These are phyloP conservation scores for Fusarium floridanum DNA, from an alignment of 2,329 filamentous ascomycete species.

Conservation along the genomic window DNA sequence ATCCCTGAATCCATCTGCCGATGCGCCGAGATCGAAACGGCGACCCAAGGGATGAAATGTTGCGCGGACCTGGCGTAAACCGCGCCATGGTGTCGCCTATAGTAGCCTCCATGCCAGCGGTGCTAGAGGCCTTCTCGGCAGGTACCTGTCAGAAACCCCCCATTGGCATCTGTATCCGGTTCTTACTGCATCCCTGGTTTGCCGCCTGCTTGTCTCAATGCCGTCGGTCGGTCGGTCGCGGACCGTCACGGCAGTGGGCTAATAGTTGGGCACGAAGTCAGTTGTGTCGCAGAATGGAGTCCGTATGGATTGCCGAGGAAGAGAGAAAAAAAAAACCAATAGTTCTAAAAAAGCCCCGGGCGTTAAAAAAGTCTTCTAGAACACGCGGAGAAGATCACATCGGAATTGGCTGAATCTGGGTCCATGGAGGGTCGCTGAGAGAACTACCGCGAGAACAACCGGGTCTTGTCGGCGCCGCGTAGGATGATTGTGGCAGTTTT, in stretches of 20 bases:
- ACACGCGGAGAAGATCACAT: constrained; percentile 18
- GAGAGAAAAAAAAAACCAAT: constrained; percentile 29
- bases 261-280: constrained; percentile 12
- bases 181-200: constrained; percentile 24
- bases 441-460: constrained; percentile 17
- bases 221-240: constrained; percentile 21
- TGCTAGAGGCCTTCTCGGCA: constrained; percentile 5
- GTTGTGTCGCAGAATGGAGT: constrained; percentile 30
- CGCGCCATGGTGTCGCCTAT: constrained; percentile 16
- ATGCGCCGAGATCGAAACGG: constrained; percentile 27
- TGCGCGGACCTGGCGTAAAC: constrained; percentile 30
- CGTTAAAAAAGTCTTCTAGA: constrained; percentile 35
- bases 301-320: constrained; percentile 19
- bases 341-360: constrained; percentile 23
- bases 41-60: constrained; percentile 15
- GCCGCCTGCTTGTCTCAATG: constrained; percentile 14
- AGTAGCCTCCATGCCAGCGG: constrained; percentile 10
- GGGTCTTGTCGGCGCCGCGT: constrained; percentile 22
- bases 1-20: constrained; percentile 20
- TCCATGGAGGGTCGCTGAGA: constrained; percentile 1
- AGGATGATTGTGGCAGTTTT: constrained; percentile 33
- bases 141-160: constrained; percentile 1
- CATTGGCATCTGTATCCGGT: constrained; percentile 24
- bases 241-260: constrained; percentile 21
- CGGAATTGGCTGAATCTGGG: constrained; percentile 27